A percentile compares a stretch with the other conserved stretches of the same genome.
Evolutionary conservation across 2,329 filamentous ascomycete genomes (phyloP).

Genomic region (Trichoderma koningiopsis): DNA sequence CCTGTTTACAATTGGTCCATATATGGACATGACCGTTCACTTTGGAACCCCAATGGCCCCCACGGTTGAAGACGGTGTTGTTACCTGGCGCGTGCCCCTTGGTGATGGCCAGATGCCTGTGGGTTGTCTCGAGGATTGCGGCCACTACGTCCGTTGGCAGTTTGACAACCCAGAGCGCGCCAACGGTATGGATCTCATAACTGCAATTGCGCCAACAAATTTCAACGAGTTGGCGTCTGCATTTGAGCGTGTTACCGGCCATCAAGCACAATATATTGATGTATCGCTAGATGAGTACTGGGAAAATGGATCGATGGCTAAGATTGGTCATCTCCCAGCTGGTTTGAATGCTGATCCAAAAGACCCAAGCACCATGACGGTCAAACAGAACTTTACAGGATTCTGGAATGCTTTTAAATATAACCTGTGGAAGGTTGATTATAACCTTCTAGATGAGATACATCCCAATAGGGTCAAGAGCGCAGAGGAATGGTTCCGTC

Average conservation of each 20-base stretch:
- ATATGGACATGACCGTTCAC: not conserved
- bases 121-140: not conserved
- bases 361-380: not conserved
- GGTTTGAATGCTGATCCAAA: not conserved
- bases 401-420: not conserved
- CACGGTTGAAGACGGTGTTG: not conserved
- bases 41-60: not conserved
- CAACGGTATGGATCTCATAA: not conserved
- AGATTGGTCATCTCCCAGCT: not conserved
- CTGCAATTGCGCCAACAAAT: not conserved
- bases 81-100: not conserved
- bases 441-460: not conserved
- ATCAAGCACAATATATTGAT: not conserved
- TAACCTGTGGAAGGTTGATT: not conserved
- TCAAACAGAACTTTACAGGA: not conserved
- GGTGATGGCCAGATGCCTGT: not conserved
- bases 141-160: constrained; percentile 2
- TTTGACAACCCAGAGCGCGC: constrained; percentile 7
- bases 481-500: not conserved
- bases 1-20: not conserved
- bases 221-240: not conserved
- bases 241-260: not conserved
- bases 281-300: constrained; percentile 1
- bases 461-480: not conserved
- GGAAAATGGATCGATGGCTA: not conserved